Evolutionary conservation across 768 basidiomycete species (phyloP).

Genomic region (Phlegmacium glaucopus): DNA sequence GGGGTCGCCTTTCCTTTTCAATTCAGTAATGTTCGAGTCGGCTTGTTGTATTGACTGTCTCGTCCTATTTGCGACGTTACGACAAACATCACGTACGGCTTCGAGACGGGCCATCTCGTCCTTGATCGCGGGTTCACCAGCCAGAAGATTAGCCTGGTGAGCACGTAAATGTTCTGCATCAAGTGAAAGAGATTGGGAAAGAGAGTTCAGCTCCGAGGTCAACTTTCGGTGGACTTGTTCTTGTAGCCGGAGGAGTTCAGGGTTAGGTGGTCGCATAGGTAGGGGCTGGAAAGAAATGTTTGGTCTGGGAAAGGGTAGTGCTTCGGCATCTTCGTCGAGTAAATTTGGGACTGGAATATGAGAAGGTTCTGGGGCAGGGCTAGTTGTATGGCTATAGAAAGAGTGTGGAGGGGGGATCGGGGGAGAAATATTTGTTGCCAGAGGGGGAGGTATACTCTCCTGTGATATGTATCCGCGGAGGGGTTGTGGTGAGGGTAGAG

Average conservation of each 20-base stretch:
- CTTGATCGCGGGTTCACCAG: conserved; percentile 89
- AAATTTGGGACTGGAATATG: conserved; percentile 46
- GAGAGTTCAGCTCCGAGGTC: conserved; percentile 64
- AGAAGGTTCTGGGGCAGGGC: conserved; percentile 7
- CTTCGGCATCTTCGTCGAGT: conserved; percentile 57
- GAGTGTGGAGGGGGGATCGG: conserved; percentile 15
- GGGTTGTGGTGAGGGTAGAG: conserved; percentile 16
- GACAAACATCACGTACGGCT: conserved; percentile 91
- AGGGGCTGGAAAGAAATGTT: conserved; percentile 16
- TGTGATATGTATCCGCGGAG: too few species aligned
- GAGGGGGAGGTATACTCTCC: conserved; percentile 25
- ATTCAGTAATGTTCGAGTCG: conserved; percentile 71
- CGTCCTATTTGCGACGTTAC: conserved; percentile 67
- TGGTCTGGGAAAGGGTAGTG: conserved; percentile 9
- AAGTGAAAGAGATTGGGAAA: conserved; percentile 57
- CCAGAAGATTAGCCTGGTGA: conserved; percentile 79
- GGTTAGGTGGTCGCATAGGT: conserved; percentile 83
- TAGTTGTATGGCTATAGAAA: conserved; percentile 12
- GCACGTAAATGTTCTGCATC: conserved; percentile 77
- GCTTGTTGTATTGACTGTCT: conserved; percentile 59
- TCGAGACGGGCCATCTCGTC: conserved; percentile 96
- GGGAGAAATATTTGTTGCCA: conserved; percentile 2
- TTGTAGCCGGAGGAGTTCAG: conserved; percentile 82
- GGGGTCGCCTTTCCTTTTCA: conserved; percentile 82
- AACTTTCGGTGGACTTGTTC: conserved; percentile 74